Evolutionary conservation across 768 basidiomycete genomes (phyloP).

Genomic region (Rhizopogon rudus): DNA sequence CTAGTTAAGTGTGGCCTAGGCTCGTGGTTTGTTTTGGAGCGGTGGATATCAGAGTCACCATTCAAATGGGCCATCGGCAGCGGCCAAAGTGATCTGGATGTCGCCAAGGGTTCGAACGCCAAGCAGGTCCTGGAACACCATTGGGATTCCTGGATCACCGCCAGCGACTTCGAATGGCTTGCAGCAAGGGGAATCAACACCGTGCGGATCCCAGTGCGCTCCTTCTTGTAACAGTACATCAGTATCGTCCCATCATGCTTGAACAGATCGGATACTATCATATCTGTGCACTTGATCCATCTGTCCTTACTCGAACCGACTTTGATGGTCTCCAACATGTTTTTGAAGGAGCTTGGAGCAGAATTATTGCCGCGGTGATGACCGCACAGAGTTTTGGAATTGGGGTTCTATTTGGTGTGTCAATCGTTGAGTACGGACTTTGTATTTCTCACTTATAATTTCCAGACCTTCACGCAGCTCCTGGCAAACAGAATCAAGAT

Average conservation of each 20-base stretch:
- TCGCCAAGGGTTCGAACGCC: conserved; percentile 49
- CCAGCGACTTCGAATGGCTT: conserved; percentile 52
- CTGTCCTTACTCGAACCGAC: conserved; percentile 59
- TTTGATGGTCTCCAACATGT: conserved; percentile 47
- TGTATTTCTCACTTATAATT: conserved; percentile 14
- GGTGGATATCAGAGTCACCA: conserved; percentile 64
- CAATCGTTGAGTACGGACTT: not conserved
- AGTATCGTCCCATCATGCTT: not conserved
- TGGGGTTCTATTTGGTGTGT: conserved; percentile 69
- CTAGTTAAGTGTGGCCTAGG: conserved; percentile 33
- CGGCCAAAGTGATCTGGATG: conserved; percentile 64
- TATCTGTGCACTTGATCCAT: conserved; percentile 51
- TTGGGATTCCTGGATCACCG: conserved; percentile 52
- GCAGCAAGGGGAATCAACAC: conserved; percentile 49
- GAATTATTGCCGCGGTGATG: conserved; percentile 55
- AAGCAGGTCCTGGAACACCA: conserved; percentile 39
- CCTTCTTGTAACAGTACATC: conserved; percentile 30
- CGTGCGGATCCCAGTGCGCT: conserved; percentile 58
- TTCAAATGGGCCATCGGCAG: conserved; percentile 49
- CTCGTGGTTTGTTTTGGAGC: conserved; percentile 75
- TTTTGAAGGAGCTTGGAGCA: conserved; percentile 63
- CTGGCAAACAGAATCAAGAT: conserved; percentile 71
- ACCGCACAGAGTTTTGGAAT: conserved; percentile 52
- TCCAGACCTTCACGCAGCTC: conserved; percentile 69
- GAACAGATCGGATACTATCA: conserved; percentile 72